A percentile compares a stretch with the other conserved stretches of the same genome.
These are phyloP conservation scores for Conoideocrella luteorostrata DNA, from an alignment of 2,329 filamentous ascomycete genomes.

Conservation along the genomic window DNA sequence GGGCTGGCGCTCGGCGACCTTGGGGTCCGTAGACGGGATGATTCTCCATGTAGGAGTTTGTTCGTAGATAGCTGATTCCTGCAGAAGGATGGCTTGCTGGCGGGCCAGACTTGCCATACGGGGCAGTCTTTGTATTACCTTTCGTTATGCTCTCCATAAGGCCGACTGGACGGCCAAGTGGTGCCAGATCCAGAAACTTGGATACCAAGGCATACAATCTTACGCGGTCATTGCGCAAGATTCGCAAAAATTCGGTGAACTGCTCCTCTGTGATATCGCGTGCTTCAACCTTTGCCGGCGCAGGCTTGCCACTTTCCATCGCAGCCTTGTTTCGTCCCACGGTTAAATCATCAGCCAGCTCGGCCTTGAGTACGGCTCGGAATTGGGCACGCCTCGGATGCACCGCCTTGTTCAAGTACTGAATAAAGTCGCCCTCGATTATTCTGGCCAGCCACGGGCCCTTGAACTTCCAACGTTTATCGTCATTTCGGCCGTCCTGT, in stretches of 20 bases:
- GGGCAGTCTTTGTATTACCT: conserved; percentile 24
- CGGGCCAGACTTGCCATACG: conserved; percentile 48
- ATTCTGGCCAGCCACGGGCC: conserved; percentile 62
- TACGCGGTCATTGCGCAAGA: conserved; percentile 44
- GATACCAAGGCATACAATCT: conserved; percentile 49
- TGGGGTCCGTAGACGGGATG: conserved; percentile 57
- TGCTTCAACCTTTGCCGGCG: conserved; percentile 21
- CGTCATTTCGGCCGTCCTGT: conserved; percentile 27
- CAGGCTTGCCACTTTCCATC: conserved; percentile 29
- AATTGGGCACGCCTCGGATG: conserved; percentile 49
- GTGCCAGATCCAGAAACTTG: conserved; percentile 56
- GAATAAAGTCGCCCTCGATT: conserved; percentile 52
- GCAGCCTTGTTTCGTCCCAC: conserved; percentile 29
- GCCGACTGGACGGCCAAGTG: conserved; percentile 32
- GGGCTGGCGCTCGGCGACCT: conserved; percentile 38
- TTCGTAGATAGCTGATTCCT: conserved; percentile 56
- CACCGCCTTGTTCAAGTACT: conserved; percentile 49
- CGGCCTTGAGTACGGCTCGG: conserved; percentile 43
- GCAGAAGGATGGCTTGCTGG: conserved; percentile 56
- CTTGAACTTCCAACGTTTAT: conserved; percentile 58
- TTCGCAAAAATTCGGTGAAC: conserved; percentile 45
- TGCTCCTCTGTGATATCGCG: conserved; percentile 42
- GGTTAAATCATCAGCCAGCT: conserved; percentile 41
- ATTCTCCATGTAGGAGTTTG: conserved; percentile 48
- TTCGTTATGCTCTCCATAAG: conserved; percentile 18